Evolutionary conservation across 2,329 filamentous ascomycete species (phyloP).

Genomic region (Myriosclerotinia scirpicola): DNA sequence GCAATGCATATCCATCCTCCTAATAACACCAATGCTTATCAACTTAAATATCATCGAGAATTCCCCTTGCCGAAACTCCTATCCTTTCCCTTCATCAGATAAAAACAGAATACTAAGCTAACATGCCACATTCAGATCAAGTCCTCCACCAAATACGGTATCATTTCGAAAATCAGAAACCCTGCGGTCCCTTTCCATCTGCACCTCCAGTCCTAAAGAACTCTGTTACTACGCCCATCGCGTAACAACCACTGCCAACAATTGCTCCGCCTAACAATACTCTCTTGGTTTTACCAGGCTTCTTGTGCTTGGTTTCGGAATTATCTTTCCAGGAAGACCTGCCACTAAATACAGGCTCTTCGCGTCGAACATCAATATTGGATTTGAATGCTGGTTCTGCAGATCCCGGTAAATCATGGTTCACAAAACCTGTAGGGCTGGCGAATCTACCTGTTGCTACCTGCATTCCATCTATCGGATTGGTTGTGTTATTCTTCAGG

Average conservation of each 20-base stretch:
- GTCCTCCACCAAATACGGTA: neutral
- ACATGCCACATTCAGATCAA: neutral
- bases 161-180: slow-evolving; percentile 30
- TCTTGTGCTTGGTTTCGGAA: slow-evolving; percentile 39
- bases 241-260: slow-evolving; percentile 57
- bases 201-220: slow-evolving; percentile 52
- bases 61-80: slow-evolving; percentile 11
- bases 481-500: slow-evolving; percentile 39
- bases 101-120: neutral
- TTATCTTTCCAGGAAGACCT: slow-evolving; percentile 39
- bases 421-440: slow-evolving; percentile 65
- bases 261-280: slow-evolving; percentile 53
- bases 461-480: slow-evolving; percentile 55
- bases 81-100: neutral
- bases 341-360: slow-evolving; percentile 51
- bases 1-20: slow-evolving; percentile 16
- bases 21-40: slow-evolving; percentile 20
- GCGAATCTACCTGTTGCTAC: slow-evolving; percentile 57
- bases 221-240: slow-evolving; percentile 58
- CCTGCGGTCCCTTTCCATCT: slow-evolving; percentile 44
- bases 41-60: slow-evolving; percentile 13
- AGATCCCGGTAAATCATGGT: slow-evolving; percentile 51
- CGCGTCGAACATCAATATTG: slow-evolving; percentile 47
- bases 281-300: slow-evolving; percentile 48
- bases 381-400: slow-evolving; percentile 46